These are phyloP conservation scores for Xylaria telfairii DNA, from an alignment of 495 filamentous ascomycete genomes.

Conservation along the genomic window DNA sequence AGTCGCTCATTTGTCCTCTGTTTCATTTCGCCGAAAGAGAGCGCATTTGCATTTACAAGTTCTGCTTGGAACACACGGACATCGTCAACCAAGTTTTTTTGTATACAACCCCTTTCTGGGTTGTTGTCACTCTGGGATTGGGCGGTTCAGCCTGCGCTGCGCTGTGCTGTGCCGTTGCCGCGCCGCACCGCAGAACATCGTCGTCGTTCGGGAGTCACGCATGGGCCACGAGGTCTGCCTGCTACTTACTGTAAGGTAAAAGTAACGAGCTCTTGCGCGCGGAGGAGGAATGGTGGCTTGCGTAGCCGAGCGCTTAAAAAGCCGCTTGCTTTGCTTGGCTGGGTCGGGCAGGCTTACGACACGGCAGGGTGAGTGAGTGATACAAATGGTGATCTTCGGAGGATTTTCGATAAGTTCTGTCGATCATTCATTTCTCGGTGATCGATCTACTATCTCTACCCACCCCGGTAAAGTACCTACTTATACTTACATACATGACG, in stretches of 20 bases:
- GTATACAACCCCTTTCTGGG: no score
- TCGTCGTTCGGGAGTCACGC: not conserved
- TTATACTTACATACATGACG: not conserved
- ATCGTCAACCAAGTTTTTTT: no score
- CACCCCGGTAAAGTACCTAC: no score
- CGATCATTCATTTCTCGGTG: constrained; percentile 4
- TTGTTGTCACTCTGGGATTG: not conserved
- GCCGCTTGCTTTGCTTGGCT: not conserved
- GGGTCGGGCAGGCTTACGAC: not conserved
- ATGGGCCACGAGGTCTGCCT: not conserved
- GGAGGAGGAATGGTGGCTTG: not conserved
- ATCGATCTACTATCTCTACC: no score
- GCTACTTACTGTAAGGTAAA: no score
- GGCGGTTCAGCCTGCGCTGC: not conserved
- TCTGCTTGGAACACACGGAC: not conserved
- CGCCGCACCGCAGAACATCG: not conserved
- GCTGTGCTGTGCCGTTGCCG: no score
- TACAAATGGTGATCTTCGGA: constrained; percentile 11
- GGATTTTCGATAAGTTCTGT: constrained; percentile 18
- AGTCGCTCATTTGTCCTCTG: not conserved
- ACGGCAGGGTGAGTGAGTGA: not conserved
- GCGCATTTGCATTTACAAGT: not conserved
- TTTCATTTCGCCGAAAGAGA: not conserved
- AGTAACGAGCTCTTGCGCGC: no score
- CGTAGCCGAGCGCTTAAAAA: constrained; percentile 19